Evolutionary conservation across 768 basidiomycete genomes (phyloP).

Genomic region (Exsudoporus frostii): DNA sequence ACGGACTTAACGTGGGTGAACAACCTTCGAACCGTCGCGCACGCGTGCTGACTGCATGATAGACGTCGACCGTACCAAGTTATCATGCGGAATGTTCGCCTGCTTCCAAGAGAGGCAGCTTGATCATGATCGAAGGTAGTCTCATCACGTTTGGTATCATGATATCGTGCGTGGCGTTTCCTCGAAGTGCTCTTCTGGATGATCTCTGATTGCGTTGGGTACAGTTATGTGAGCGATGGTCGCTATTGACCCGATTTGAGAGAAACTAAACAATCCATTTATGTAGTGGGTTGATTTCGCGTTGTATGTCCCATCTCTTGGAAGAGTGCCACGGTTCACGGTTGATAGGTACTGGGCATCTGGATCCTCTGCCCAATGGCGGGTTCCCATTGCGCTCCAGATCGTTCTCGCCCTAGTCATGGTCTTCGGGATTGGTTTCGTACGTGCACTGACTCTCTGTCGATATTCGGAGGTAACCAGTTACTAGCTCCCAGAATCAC

Average conservation of each 20-base stretch:
- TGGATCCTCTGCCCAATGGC: conserved; percentile 55
- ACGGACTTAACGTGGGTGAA: conserved; percentile 52
- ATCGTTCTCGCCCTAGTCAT: conserved; percentile 54
- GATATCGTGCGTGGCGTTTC: conserved; percentile 46
- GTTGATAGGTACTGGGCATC: conserved; percentile 47
- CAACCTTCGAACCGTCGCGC: no score
- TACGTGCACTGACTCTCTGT: conserved; percentile 27
- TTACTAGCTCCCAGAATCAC: conserved; percentile 54
- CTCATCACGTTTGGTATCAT: conserved; percentile 63
- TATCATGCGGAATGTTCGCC: conserved; percentile 69
- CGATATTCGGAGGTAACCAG: background rate
- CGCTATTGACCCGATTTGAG: background rate
- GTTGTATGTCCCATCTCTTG: conserved; percentile 35
- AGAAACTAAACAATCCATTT: conserved; percentile 2
- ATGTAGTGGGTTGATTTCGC: conserved; percentile 62
- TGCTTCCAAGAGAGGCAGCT: conserved; percentile 53
- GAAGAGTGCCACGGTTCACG: background rate
- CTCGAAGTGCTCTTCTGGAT: background rate
- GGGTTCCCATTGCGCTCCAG: conserved; percentile 60
- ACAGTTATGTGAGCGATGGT: conserved; percentile 22
- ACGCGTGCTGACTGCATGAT: background rate
- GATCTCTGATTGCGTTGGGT: background rate
- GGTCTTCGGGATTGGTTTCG: conserved; percentile 44
- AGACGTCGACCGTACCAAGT: conserved; percentile 64
- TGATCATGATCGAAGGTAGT: conserved; percentile 65